Conservation (phyloP, 768 basidiomycete genomes). For the Suillus ampliporus region DNA sequence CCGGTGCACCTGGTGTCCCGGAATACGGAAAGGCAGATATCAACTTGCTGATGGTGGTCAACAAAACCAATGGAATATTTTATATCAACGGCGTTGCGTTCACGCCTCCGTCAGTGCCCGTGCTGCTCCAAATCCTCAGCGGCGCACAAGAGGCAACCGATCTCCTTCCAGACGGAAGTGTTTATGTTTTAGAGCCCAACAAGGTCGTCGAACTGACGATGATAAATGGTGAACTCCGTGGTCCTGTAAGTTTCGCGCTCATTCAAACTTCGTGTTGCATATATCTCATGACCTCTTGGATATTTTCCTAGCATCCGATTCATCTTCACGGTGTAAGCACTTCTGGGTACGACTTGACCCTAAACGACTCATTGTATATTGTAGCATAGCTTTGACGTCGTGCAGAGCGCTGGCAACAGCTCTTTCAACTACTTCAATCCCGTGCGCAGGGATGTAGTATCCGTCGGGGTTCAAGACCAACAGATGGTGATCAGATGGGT, state of each 20-base stretch:
- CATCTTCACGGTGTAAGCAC: slow-evolving; percentile 28
- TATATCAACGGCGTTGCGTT: slow-evolving; percentile 19
- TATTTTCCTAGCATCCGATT: slow-evolving; percentile 22
- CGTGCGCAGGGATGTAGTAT: slow-evolving; percentile 37
- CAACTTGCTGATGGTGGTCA: slow-evolving; percentile 24
- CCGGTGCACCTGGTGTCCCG: slow-evolving; percentile 29
- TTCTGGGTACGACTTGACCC: background rate
- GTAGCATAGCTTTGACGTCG: slow-evolving; percentile 43
- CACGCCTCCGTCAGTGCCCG: slow-evolving; percentile 18
- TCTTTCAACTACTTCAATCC: slow-evolving; percentile 43
- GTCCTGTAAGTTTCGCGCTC: slow-evolving; percentile 26
- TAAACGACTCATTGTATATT: background rate
- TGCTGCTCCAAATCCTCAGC: slow-evolving; percentile 32
- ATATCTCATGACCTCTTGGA: slow-evolving; percentile 3
- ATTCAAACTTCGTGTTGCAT: background rate
- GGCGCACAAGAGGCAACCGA: slow-evolving; percentile 18
- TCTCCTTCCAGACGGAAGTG: slow-evolving; percentile 19
- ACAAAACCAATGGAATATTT: background rate
- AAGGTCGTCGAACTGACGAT: slow-evolving; percentile 26
- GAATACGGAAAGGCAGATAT: slow-evolving; percentile 30
- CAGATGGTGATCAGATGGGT: slow-evolving; percentile 58
- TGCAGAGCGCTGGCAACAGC: slow-evolving; percentile 34
- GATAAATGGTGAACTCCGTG: slow-evolving; percentile 35
- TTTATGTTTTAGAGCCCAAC: slow-evolving; percentile 21
- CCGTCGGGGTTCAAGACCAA: slow-evolving; percentile 37